Evolutionary conservation across 495 filamentous ascomycete species (phyloP).

Genomic region (Penicillium simplicissimum): DNA sequence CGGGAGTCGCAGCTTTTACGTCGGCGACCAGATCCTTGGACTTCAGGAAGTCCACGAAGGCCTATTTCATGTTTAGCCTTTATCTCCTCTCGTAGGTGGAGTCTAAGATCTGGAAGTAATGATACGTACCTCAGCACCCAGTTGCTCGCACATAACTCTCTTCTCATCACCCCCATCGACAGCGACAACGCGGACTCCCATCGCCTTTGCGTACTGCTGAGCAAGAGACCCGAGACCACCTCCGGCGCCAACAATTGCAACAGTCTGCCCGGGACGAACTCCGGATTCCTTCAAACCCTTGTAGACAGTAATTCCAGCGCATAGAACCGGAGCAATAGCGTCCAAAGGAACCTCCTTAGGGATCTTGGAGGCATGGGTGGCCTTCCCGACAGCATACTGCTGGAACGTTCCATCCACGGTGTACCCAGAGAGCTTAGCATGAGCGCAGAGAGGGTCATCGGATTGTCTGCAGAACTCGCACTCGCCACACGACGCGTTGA

Average conservation of each 20-base stretch:
- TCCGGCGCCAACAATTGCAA: constrained; percentile 84
- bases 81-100: background rate
- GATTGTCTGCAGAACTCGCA: constrained; percentile 78
- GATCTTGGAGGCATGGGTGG: constrained; percentile 75
- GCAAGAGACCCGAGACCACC: constrained; percentile 82
- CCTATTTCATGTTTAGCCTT: constrained; percentile 10
- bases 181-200: constrained; percentile 74
- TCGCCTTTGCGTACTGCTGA: constrained; percentile 81
- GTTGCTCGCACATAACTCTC: constrained; percentile 59
- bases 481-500: constrained; percentile 77
- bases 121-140: constrained; percentile 54
- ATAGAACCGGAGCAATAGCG: constrained; percentile 76
- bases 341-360: constrained; percentile 75
- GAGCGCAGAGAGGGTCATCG: constrained; percentile 75
- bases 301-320: constrained; percentile 88
- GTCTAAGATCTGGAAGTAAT: background rate
- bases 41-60: constrained; percentile 75
- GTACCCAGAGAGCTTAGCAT: constrained; percentile 78
- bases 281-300: constrained; percentile 85
- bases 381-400: constrained; percentile 86
- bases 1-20: constrained; percentile 72
- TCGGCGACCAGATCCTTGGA: constrained; percentile 73
- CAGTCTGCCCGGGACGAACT: constrained; percentile 60
- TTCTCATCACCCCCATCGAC: constrained; percentile 82
- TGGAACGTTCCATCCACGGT: constrained; percentile 93